These are phyloP conservation scores for Apiospora malaysiana DNA, from an alignment of 2,329 filamentous ascomycete genomes.

Conservation along the genomic window DNA sequence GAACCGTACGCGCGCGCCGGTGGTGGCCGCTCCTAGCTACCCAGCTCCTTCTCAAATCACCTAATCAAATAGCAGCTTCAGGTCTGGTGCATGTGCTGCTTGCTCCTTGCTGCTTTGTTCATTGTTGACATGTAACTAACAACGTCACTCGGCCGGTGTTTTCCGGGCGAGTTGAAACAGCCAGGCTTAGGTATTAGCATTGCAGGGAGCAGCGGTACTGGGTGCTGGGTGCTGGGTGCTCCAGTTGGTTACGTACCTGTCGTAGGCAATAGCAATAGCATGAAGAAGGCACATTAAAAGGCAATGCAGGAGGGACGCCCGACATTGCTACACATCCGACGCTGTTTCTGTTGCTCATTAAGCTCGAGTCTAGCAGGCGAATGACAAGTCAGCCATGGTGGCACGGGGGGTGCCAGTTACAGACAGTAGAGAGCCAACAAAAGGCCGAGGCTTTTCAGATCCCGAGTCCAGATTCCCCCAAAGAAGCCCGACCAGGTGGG, in stretches of 20 bases:
- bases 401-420: slow-evolving; percentile 12
- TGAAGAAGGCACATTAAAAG: background rate
- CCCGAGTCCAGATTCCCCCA: background rate
- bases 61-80: background rate
- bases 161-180: slow-evolving; percentile 15
- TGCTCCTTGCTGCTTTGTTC: background rate
- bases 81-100: background rate
- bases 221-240: background rate
- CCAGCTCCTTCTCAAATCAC: slow-evolving; percentile 1
- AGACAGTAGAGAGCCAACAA: background rate
- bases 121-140: background rate
- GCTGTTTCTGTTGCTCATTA: background rate
- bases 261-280: slow-evolving; percentile 8
- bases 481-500: background rate
- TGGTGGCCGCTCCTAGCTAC: background rate
- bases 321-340: slow-evolving; percentile 18
- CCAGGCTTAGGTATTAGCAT: background rate
- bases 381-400: slow-evolving; percentile 12
- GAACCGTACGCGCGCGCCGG: background rate
- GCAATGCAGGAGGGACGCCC: slow-evolving; percentile 1
- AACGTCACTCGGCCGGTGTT: slow-evolving; percentile 10
- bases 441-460: background rate
- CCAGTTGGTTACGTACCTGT: background rate
- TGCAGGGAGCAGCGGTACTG: background rate
- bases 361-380: slow-evolving; percentile 3